A percentile compares a stretch with the other conserved stretches of the same genome.
These are phyloP conservation scores for Globisporangium abappressorium DNA, from an alignment of 352 stramenopile genomes.

Conservation along the genomic window DNA sequence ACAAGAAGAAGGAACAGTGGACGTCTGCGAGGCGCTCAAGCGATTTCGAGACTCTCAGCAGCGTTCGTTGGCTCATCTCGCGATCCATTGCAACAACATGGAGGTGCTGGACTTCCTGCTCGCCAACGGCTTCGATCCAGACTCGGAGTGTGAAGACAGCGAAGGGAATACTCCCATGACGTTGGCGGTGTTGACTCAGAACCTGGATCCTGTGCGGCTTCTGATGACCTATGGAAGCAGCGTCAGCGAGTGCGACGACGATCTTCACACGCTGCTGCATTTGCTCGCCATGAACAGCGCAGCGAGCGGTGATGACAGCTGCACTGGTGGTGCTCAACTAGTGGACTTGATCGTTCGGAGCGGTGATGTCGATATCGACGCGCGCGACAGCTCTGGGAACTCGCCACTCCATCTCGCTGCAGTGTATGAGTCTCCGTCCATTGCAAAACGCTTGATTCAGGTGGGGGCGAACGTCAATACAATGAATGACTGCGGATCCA, in stretches of 20 bases:
- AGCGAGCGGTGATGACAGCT: neutral
- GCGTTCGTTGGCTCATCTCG: conserved; percentile 28
- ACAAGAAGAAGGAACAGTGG: conserved; percentile 4
- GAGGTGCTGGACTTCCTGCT: conserved; percentile 22
- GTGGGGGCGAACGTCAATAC: conserved; percentile 28
- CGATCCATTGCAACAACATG: conserved; percentile 19
- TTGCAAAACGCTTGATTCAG: conserved; percentile 19
- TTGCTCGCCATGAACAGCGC: conserved; percentile 7
- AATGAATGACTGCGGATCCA: conserved; percentile 21
- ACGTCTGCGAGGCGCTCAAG: conserved; percentile 10
- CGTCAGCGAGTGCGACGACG: conserved; percentile 24
- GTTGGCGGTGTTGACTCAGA: conserved; percentile 9
- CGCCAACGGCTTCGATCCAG: neutral
- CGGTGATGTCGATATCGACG: conserved; percentile 19
- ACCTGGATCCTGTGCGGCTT: conserved; percentile 13
- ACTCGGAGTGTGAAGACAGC: conserved; percentile 14
- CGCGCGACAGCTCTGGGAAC: conserved; percentile 29
- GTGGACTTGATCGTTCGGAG: conserved; percentile 8
- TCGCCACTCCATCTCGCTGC: conserved; percentile 37
- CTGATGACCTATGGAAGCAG: conserved; percentile 27
- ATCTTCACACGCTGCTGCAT: conserved; percentile 16
- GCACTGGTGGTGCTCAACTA: neutral
- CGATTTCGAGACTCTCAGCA: conserved; percentile 22
- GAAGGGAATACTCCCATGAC: conserved; percentile 15
- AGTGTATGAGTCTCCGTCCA: conserved; percentile 26